Conservation (phyloP, 108 stramenopile genomes). For the Epithemia pelagica region DNA sequence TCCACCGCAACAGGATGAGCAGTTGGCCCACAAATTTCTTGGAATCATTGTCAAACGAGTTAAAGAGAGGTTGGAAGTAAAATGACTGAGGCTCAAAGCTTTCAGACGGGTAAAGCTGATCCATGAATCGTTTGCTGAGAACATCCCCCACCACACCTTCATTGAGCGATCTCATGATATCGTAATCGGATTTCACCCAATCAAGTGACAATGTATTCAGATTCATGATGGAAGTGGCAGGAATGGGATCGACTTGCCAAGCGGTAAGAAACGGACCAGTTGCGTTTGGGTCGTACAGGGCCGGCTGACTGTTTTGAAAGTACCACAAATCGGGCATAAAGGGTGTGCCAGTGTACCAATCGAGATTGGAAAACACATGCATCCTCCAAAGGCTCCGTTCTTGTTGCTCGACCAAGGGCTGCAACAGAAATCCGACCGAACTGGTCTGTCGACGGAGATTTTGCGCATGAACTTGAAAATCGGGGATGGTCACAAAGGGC, state of each 20-base stretch:
- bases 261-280: neutral
- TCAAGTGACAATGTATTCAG: neutral
- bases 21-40: neutral
- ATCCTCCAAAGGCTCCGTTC: neutral
- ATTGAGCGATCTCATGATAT: neutral
- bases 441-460: neutral
- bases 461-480: neutral
- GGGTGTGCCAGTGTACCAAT: neutral
- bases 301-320: neutral
- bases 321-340: neutral
- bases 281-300: neutral
- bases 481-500: neutral
- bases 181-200: neutral
- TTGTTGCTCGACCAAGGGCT: neutral
- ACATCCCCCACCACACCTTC: neutral
- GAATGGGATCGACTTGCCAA: neutral
- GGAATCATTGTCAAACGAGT: neutral
- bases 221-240: neutral
- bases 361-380: neutral
- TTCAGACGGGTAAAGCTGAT: neutral
- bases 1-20: neutral
- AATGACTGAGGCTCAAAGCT: neutral
- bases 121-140: neutral
- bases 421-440: neutral
- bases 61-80: neutral